A percentile compares a stretch with the other conserved stretches of the same genome.
Conservation (phyloP, 441 rosid genomes). For the Adansonia madagascariensis region DNA sequence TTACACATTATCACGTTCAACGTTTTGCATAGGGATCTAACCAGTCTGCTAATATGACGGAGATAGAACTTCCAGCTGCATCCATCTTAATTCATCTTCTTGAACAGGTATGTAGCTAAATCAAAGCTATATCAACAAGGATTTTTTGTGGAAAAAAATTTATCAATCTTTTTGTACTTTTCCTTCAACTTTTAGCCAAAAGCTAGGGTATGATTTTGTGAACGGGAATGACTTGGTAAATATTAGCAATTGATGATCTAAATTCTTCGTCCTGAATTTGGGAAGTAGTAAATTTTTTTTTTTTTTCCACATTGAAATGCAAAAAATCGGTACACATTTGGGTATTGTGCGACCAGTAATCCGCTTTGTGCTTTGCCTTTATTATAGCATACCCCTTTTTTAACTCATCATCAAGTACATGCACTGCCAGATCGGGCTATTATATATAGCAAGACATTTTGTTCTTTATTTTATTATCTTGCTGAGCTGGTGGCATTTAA, state of each 20-base stretch:
- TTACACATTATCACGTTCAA: neutral
- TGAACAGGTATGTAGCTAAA: slow-evolving; percentile 23
- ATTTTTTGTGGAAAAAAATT: neutral
- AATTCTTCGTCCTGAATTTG: neutral
- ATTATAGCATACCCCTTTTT: too few species aligned
- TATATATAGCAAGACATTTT: neutral
- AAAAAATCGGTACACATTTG: neutral
- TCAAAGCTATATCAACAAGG: neutral
- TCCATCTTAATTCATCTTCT: slow-evolving; percentile 16
- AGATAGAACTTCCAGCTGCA: neutral
- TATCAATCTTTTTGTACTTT: neutral
- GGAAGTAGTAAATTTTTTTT: neutral
- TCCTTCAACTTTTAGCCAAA: neutral
- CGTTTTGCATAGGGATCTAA: neutral
- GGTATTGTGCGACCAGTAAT: neutral
- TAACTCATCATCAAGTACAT: neutral
- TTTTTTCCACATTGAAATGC: neutral
- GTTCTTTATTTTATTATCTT: neutral
- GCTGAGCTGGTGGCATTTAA: slow-evolving; percentile 2
- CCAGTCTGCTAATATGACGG: neutral
- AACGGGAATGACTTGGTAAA: neutral
- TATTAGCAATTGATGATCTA: neutral
- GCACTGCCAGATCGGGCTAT: neutral
- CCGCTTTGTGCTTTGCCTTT: neutral
- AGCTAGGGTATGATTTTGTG: neutral